Base-by-base conservation (phyloP, 495 filamentous ascomycete species). In the Penicillium taxi region DNA sequence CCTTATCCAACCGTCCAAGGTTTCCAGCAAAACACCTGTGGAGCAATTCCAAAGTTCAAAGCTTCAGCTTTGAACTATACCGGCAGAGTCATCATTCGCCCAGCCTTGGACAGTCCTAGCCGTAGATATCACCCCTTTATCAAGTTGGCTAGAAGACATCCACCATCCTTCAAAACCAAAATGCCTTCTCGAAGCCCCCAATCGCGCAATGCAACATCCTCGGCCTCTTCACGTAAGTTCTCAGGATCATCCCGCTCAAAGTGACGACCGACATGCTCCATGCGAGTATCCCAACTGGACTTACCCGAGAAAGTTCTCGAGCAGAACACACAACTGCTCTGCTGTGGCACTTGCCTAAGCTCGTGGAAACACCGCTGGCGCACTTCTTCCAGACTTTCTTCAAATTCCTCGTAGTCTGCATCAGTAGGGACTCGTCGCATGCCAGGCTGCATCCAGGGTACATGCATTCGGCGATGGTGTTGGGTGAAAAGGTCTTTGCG, bases 401-500 rank as follows among this genome's bases (percentile, higher is more conserved):
- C 51, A 18, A 54, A 54, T 5, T 15, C 36, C 1, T 21, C 31
- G 64, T 53, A 26, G 68, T 55, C 42, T 68, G 70, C 41, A 50
- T 20, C 51, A 50, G 50, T 56, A 51, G 53, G 47, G 1, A 41
- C 52, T 56, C 59, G 60, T 45, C 51, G 59, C 46, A 20, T 46
- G 18, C 25, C 41, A 2, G 31, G 19, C 18, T 44, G 30, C 0
- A 45, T 46, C 58, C 56, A 70, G 2, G 78, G 75, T 0, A 70
- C 67, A 50, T 96, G 90, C 89, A 95, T 94, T 29, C 90, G 83
- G n/a, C 87, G 81, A 7, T 93, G 69, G 50, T 96, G 90, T 48
- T 95, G 88, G 0, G 82, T 90, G 68, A 89, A 94, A 16, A 95
- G 77, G 46, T 95, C 88, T 54, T 94, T 95, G 45, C 88, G 81